A percentile compares a stretch with the other conserved stretches of the same genome.
phyloP scores from a whole-genome alignment of 495 filamentous ascomycete species.

The Penicillium canariense region DNA sequence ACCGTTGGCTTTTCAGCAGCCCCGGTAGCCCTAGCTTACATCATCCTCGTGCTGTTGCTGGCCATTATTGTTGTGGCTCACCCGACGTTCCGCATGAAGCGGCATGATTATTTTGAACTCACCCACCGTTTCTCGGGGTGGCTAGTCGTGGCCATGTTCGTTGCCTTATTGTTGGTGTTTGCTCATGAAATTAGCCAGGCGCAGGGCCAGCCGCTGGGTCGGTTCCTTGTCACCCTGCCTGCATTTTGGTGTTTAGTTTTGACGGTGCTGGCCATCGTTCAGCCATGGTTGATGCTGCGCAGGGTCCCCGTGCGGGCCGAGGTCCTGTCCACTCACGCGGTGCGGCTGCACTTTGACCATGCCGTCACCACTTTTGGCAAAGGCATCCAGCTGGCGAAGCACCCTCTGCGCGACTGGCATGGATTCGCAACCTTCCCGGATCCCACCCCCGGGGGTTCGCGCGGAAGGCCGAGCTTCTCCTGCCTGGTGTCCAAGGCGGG shows the following conservation, averaged over 20 bases:
- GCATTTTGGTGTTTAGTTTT: constrained; percentile 46
- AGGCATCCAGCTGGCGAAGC: constrained; percentile 47
- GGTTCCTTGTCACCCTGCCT: constrained; percentile 38
- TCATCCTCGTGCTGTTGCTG: constrained; percentile 41
- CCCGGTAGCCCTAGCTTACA: constrained; percentile 36
- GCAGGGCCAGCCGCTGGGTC: constrained; percentile 25
- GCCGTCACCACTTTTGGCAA: constrained; percentile 44
- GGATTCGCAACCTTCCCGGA: constrained; percentile 73
- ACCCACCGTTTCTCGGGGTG: constrained; percentile 57
- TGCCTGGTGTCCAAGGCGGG: constrained; percentile 75
- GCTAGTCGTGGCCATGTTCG: constrained; percentile 49
- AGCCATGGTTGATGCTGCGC: constrained; percentile 43
- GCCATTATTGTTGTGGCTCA: constrained; percentile 44
- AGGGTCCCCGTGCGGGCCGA: constrained; percentile 59
- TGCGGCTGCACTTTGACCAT: constrained; percentile 69
- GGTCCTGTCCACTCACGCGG: constrained; percentile 64
- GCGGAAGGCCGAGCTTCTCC: constrained; percentile 50
- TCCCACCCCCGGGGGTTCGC: constrained; percentile 15
- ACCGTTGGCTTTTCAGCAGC: constrained; percentile 26
- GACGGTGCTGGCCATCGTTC: constrained; percentile 37
- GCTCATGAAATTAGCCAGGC: constrained; percentile 31
- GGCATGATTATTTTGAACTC: constrained; percentile 57
- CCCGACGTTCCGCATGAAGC: constrained; percentile 43
- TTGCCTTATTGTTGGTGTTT: constrained; percentile 39
- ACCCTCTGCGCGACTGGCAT: constrained; percentile 74